A percentile compares a stretch with the other conserved stretches of the same genome.
Evolutionary conservation across 768 basidiomycete species (phyloP).

Genomic region (Leccinum longicurvipes): DNA sequence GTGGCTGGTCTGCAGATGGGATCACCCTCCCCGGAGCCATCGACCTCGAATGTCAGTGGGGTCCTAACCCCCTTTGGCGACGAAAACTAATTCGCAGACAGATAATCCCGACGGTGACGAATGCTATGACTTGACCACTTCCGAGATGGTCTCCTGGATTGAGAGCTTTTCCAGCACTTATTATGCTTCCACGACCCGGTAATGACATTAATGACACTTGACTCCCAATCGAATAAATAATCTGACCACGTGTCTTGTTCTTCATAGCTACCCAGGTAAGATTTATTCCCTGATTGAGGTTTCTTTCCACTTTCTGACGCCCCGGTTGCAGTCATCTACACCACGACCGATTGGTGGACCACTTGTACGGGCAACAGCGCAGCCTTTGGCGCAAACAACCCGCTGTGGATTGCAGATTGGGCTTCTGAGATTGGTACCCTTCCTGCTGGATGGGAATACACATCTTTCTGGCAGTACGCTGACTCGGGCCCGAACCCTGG

Average conservation of each 20-base stretch:
- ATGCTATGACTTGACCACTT: conserved; percentile 52
- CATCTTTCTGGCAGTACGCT: conserved; percentile 62
- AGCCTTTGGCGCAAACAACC: conserved; percentile 47
- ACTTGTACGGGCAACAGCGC: conserved; percentile 60
- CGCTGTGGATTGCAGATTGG: conserved; percentile 60
- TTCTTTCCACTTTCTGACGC: neutral
- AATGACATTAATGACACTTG: conserved; percentile 3
- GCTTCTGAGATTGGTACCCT: conserved; percentile 48
- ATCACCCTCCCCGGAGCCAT: conserved; percentile 62
- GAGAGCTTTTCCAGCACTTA: conserved; percentile 61
- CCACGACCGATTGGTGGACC: conserved; percentile 66
- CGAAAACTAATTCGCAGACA: conserved; percentile 18
- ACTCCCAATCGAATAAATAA: neutral
- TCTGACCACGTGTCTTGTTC: neutral
- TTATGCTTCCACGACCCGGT: conserved; percentile 45
- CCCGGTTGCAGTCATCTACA: conserved; percentile 48
- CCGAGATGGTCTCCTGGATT: conserved; percentile 64
- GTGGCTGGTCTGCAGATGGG: conserved; percentile 54
- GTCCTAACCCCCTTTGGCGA: neutral
- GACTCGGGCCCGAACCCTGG: conserved; percentile 54
- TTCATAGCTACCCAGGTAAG: conserved; percentile 40
- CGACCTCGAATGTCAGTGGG: conserved; percentile 55
- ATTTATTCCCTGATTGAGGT: conserved; percentile 4
- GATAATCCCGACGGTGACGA: conserved; percentile 49
- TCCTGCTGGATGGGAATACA: conserved; percentile 55